Conservation (phyloP, 1,139 yeast genomes). For the Protomyces arabidopsidicola region DNA sequence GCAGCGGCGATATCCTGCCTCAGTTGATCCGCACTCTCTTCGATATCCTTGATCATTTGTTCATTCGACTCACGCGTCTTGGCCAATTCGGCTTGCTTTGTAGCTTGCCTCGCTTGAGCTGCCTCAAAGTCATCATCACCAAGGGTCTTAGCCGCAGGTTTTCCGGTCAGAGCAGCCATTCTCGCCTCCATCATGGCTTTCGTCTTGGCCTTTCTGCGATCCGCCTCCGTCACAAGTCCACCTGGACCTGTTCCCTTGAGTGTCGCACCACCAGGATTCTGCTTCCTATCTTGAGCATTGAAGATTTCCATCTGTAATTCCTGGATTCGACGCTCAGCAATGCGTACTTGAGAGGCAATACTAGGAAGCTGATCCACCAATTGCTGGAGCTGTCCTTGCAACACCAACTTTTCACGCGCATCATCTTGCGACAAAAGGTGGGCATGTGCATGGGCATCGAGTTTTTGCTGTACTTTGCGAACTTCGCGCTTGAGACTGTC, state of each 20-base stretch:
- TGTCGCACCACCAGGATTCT: constrained; percentile 59
- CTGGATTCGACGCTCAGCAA: constrained; percentile 66
- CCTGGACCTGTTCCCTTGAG: constrained; percentile 78
- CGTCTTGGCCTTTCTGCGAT: constrained; percentile 70
- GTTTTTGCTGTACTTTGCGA: constrained; percentile 50
- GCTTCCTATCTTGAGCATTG: constrained; percentile 51
- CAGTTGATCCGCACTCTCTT: constrained; percentile 64
- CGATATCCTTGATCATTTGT: constrained; percentile 64
- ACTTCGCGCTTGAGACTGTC: constrained; percentile 62
- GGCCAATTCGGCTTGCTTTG: constrained; percentile 53
- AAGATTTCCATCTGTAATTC: constrained; percentile 60
- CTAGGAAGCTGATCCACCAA: constrained; percentile 67
- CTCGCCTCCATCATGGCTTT: constrained; percentile 73
- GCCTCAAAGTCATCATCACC: constrained; percentile 45
- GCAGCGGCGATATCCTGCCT: constrained; percentile 56
- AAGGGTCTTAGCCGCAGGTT: constrained; percentile 49
- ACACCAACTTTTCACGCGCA: constrained; percentile 44
- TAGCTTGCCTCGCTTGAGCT: constrained; percentile 55
- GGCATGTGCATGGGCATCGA: constrained; percentile 40
- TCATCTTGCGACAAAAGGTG: constrained; percentile 34
- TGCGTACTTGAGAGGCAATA: constrained; percentile 57
- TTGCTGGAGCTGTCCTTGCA: constrained; percentile 50
- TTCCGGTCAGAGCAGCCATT: constrained; percentile 90
- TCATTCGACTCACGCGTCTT: constrained; percentile 54
- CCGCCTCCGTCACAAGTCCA: constrained; percentile 77